Evolutionary conservation across 148 eudicot genomes (phyloP).

Genomic region (Heliamphora exappendiculata): DNA sequence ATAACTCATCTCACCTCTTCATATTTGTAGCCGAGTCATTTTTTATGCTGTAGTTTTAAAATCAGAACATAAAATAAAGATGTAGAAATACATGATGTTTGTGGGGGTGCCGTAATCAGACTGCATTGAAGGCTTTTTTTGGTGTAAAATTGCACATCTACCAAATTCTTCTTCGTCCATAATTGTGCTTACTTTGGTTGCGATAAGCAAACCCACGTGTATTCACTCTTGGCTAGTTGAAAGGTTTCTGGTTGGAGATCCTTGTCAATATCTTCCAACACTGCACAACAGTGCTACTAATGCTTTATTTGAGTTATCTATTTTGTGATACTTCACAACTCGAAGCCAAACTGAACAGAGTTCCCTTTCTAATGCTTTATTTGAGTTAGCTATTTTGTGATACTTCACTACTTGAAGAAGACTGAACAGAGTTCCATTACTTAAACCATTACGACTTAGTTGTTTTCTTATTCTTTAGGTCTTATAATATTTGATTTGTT

Average conservation of each 20-base stretch:
- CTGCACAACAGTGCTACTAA: no score
- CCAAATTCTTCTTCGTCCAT: neutral
- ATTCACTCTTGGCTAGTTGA: neutral
- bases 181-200: neutral
- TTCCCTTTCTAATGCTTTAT: neutral
- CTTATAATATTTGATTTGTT: neutral
- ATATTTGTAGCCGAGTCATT: slow-evolving; percentile 3
- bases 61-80: neutral
- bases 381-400: neutral
- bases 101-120: neutral
- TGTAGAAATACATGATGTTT: neutral
- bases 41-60: neutral
- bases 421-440: neutral
- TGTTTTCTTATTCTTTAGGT: neutral
- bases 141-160: neutral
- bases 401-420: neutral
- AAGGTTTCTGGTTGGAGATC: neutral
- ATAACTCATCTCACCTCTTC: neutral
- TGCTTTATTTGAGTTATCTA: neutral
- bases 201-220: neutral
- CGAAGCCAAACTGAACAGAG: neutral
- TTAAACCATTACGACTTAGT: neutral
- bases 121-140: neutral
- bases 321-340: neutral
- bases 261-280: neutral